Conservation (phyloP, 495 filamentous ascomycete species). For the Penicillium soppii region DNA sequence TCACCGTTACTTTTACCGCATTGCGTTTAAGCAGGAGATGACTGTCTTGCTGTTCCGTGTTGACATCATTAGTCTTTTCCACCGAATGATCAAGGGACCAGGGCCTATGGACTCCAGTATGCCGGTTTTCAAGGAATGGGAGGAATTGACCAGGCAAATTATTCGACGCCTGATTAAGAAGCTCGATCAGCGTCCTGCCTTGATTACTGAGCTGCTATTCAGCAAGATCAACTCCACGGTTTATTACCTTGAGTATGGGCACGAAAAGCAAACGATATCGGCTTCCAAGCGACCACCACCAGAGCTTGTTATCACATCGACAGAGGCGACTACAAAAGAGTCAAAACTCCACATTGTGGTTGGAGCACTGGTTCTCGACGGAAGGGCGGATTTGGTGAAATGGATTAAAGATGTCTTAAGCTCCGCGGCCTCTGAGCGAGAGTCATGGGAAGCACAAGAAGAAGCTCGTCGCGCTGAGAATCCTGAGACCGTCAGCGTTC, state of each 20-base stretch:
- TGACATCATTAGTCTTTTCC: constrained; percentile 85
- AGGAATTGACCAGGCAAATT: constrained; percentile 80
- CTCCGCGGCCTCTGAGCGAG: constrained; percentile 69
- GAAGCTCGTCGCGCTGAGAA: constrained; percentile 52
- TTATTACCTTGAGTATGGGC: constrained; percentile 86
- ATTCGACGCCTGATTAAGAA: constrained; percentile 74
- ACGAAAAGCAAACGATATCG: constrained; percentile 72
- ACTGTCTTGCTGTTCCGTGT: constrained; percentile 83
- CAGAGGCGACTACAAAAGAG: constrained; percentile 57
- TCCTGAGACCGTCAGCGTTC: constrained; percentile 34
- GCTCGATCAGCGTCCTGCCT: constrained; percentile 75
- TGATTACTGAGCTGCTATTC: constrained; percentile 88
- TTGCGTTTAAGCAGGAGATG: constrained; percentile 92
- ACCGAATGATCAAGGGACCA: constrained; percentile 90
- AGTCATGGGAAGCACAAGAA: constrained; percentile 73
- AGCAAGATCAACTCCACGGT: constrained; percentile 83
- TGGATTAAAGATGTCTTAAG: constrained; percentile 76
- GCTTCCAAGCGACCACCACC: constrained; percentile 59
- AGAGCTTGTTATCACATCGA: constrained; percentile 73
- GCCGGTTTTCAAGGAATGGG: constrained; percentile 81
- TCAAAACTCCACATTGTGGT: constrained; percentile 78
- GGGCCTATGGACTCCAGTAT: constrained; percentile 65
- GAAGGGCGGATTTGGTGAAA: constrained; percentile 67
- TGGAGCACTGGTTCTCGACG: constrained; percentile 71
- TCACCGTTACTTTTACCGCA: constrained; percentile 92